phyloP scores from a whole-genome alignment of 805 yeast genomes.

The Saccharomycopsis sp. region DNA sequence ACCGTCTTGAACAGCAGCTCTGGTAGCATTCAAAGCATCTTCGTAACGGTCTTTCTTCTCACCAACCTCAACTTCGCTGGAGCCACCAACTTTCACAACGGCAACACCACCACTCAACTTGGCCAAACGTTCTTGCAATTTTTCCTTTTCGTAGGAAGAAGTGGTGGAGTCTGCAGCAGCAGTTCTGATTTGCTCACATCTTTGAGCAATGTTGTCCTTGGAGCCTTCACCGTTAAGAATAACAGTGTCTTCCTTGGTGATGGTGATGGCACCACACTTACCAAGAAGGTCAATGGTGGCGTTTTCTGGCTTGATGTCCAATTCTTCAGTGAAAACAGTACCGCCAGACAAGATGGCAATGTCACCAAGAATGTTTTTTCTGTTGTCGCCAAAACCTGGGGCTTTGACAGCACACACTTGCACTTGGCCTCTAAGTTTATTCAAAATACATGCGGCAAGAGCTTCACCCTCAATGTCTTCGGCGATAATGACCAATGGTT shows the following conservation, averaged over 20 bases:
- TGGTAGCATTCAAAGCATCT: conserved; percentile 96
- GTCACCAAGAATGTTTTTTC: conserved; percentile 93
- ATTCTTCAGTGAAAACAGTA: conserved; percentile 77
- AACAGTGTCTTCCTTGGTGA: conserved; percentile 94
- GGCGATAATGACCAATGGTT: conserved; percentile 87
- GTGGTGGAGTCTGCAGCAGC: conserved; percentile 62
- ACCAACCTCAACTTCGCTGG: conserved; percentile 96
- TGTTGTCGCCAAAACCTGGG: conserved; percentile 98
- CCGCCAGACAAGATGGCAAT: conserved; percentile 93
- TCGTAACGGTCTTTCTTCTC: conserved; percentile 99
- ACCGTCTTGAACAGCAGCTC: conserved; percentile 99
- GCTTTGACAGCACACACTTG: conserved; percentile 97
- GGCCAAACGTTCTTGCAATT: conserved; percentile 94
- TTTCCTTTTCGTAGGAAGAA: conserved; percentile 89
- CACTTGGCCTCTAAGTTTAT: conserved; percentile 96
- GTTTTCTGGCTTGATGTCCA: conserved; percentile 90
- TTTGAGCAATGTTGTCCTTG: conserved; percentile 67
- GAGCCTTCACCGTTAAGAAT: conserved; percentile 87
- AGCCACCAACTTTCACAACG: conserved; percentile 93
- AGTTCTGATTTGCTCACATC: conserved; percentile 91
- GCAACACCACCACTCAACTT: conserved; percentile 98
- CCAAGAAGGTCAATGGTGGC: conserved; percentile 88
- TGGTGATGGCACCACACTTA: conserved; percentile 80
- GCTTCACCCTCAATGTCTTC: conserved; percentile 99
- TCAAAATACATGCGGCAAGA: conserved; percentile 91